Evolutionary conservation across 352 stramenopile species (phyloP), one percentile per base, ranked within the genome.

Genomic region (Globisporangium parvum): DNA sequence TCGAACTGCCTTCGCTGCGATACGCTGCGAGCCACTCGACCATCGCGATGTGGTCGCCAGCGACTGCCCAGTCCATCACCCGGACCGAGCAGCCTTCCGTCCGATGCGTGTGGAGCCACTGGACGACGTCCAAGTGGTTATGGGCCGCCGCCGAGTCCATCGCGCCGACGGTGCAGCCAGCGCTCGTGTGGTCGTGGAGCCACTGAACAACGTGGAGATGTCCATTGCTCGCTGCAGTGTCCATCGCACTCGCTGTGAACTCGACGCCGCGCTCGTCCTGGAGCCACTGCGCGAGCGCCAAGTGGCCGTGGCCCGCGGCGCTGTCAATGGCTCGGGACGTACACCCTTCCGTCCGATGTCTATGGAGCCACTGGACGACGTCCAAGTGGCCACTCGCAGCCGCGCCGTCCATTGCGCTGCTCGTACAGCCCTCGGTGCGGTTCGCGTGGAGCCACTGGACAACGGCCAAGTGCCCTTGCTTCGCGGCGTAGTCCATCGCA

Each of bases 361-460:
- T 31, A 26, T 57, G 53, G 21, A 59, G 33, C 53, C 53, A 53
- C n/a, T 59, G 21, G 9, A 59, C 53, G 11, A 53, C 24, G 4
- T 28, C 53, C 6, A 53, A 14, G n/a, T 47, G 46, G 17, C 44
- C 53, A 17, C 47, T 35, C 15, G 18, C n/a, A 10, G 53, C 53
- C 1, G 53, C 53, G 5, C 24, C 23, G 53, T 59, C 45, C 45
- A 59, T 59, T 1, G 53, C 53, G 15, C 18, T 28, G 33, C 44
- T 26, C 33, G 20, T 59, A 58, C 53, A 61, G 18, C 53, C 59
- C 21, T 56, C 53, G 1, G 14, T 51, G 18, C 53, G 53, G 31
- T 65, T 48, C 18, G 24, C 45, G 14, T 65, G 53, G 14, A 65
- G 31, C 51, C 53, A 65, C 59, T 65, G n/a, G n/a, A 65, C 53